phyloP scores from a whole-genome alignment of 768 basidiomycete species.

The Pisolithus marmoratus region DNA sequence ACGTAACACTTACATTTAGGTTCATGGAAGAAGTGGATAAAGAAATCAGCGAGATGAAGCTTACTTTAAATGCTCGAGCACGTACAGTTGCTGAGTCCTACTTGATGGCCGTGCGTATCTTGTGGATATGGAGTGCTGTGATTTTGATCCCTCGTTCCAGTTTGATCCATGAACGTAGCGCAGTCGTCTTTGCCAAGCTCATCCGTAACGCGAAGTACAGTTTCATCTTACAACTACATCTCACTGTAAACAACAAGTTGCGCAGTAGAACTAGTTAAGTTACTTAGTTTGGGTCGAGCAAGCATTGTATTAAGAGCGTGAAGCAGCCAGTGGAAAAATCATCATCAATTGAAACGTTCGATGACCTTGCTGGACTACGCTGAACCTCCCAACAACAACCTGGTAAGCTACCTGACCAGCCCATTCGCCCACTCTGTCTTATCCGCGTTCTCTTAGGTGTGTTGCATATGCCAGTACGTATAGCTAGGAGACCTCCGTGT shows the following conservation, averaged over 20 bases:
- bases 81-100: constrained; percentile 98
- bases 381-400: constrained; percentile 57
- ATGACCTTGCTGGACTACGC: constrained; percentile 45
- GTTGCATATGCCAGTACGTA: constrained; percentile 69
- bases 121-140: neutral
- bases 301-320: too few relatives aligned
- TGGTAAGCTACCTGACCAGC: constrained; percentile 38
- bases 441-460: constrained; percentile 41
- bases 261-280: too few relatives aligned
- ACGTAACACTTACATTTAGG: constrained; percentile 32
- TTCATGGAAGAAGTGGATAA: constrained; percentile 99
- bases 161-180: neutral
- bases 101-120: constrained; percentile 70
- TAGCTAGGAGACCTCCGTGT: neutral
- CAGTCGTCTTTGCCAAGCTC: too few relatives aligned
- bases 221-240: too few relatives aligned
- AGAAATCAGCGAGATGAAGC: constrained; percentile 99
- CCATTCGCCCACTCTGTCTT: neutral
- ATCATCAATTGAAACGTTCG: neutral
- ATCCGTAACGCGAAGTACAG: too few relatives aligned
- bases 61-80: constrained; percentile 91
- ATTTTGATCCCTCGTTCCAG: neutral
- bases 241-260: too few relatives aligned
- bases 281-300: too few relatives aligned
- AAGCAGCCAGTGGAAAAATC: too few relatives aligned